These are phyloP conservation scores for Epichloe bromicola DNA, from an alignment of 2,329 filamentous ascomycete genomes.

Conservation along the genomic window DNA sequence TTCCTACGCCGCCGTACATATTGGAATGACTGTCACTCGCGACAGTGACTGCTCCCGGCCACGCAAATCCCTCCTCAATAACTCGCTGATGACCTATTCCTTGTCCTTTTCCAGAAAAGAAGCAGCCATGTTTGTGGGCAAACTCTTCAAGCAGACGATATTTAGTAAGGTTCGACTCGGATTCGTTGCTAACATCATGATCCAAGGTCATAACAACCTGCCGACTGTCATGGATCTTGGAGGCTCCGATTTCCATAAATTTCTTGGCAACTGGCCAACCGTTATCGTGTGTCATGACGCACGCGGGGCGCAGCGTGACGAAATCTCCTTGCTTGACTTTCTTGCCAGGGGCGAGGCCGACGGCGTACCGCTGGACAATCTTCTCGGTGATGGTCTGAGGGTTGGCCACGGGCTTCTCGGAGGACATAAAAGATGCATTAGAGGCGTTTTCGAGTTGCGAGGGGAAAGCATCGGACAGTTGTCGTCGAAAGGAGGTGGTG, in stretches of 20 bases:
- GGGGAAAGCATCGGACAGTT: slow-evolving; percentile 39
- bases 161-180: slow-evolving; percentile 66
- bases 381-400: slow-evolving; percentile 58
- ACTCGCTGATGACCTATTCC: slow-evolving; percentile 90
- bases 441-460: slow-evolving; percentile 45
- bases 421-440: slow-evolving; percentile 36
- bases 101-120: slow-evolving; percentile 57
- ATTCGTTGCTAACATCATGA: slow-evolving; percentile 80
- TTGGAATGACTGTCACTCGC: slow-evolving; percentile 69
- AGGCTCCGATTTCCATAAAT: slow-evolving; percentile 68
- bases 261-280: slow-evolving; percentile 61
- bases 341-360: slow-evolving; percentile 66
- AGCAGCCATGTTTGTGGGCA: slow-evolving; percentile 62
- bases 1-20: slow-evolving; percentile 71
- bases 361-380: slow-evolving; percentile 71
- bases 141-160: slow-evolving; percentile 74
- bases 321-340: slow-evolving; percentile 71
- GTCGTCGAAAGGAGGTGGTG: neutral
- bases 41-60: slow-evolving; percentile 74
- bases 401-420: slow-evolving; percentile 17
- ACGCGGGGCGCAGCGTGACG: slow-evolving; percentile 58
- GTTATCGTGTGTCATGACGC: slow-evolving; percentile 82
- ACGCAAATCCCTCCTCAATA: slow-evolving; percentile 53
- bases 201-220: slow-evolving; percentile 79
- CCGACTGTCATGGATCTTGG: slow-evolving; percentile 51